Base-by-base conservation (phyloP, 2,329 filamentous ascomycete species). In the Apiospora hydei region DNA sequence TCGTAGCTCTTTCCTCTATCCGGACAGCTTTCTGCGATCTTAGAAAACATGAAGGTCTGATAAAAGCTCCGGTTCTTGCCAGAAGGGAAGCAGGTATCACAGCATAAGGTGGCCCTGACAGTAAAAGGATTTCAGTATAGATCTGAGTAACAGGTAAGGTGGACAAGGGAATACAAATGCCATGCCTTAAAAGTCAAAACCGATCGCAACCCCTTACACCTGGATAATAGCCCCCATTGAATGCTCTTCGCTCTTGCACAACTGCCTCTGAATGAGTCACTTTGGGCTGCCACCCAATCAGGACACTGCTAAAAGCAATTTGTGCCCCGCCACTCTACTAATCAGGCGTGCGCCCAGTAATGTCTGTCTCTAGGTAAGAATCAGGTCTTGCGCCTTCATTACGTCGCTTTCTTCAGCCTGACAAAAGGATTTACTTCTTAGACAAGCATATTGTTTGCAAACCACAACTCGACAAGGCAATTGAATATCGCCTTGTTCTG, bases 401-500 rank as follows among this genome's bases (percentile, higher is more conserved):
- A 61, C 53, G 53, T 61, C 53, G 53, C 53, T 38, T 61, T 61
- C 51, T 30, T 57, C 53, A 61, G 53, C 21, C 38, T 34, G n/a
- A 41, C 18, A 10, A n/a, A 64, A 64, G 57, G 57, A 41, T 64
- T 41, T 64, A 34, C 30, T n/a, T 64, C 57, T 38, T n/a, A 18
- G 34, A 41, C 34, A 64, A 64, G 34, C 21, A n/a, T 41, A 34
- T 41, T 64, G 30, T 21, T 24, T 41, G 34, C 2, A 41, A 41
- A 24, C 11, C 34, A 41, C 18, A 64, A 41, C 18, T n/a, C 34
- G 30, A 64, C 34, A 41, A 64, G 30, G 57, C 57, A 64, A 41
- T n/a, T n/a, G 34, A 68, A 46, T 13, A 30, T 21, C 34, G 46
- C 66, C 71, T 72, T 72, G 18, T 61, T n/a, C 7, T 46, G 70